phyloP scores from a whole-genome alignment of 2,329 filamentous ascomycete genomes.

The Fusarium humuli region DNA sequence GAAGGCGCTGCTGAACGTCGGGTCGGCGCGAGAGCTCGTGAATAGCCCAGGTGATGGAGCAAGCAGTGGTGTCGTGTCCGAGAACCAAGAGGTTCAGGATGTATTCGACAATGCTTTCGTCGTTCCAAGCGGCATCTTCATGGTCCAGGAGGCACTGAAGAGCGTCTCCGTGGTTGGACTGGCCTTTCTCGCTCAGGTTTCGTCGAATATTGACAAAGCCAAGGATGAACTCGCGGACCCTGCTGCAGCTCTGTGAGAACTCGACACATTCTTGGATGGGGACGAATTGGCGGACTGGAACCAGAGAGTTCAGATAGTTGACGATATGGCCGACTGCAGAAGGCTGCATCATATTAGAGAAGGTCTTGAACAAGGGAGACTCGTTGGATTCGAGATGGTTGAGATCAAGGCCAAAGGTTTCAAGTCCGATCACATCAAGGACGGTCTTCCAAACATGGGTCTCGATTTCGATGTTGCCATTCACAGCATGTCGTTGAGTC shows the following conservation, averaged over 20 bases:
- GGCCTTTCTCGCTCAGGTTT: conserved; percentile 4
- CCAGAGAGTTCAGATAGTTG: conserved; percentile 51
- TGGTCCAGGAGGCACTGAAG: conserved; percentile 53
- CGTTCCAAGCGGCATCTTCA: conserved; percentile 36
- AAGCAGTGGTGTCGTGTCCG: conserved; percentile 60
- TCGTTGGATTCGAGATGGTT: conserved; percentile 47
- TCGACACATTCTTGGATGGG: conserved; percentile 53
- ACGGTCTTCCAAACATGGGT: conserved; percentile 49
- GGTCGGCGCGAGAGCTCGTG: conserved; percentile 54
- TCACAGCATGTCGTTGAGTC: conserved; percentile 22
- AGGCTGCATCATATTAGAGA: conserved; percentile 45
- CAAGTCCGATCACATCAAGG: conserved; percentile 52
- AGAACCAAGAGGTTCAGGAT: conserved; percentile 58
- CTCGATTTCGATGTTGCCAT: conserved; percentile 40
- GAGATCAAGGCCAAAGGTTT: conserved; percentile 52
- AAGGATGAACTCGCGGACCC: conserved; percentile 49
- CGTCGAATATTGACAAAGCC: conserved; percentile 26
- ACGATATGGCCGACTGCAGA: conserved; percentile 42
- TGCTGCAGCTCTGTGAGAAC: conserved; percentile 49
- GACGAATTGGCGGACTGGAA: conserved; percentile 52
- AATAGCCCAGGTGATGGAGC: conserved; percentile 56
- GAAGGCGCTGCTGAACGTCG: conserved; percentile 53
- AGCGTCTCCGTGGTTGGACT: conserved; percentile 31
- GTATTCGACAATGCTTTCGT: conserved; percentile 47
- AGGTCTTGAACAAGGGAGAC: conserved; percentile 42